phyloP scores from a whole-genome alignment of 176 grass and related monocot genomes.

The Pontederia crassipes region DNA sequence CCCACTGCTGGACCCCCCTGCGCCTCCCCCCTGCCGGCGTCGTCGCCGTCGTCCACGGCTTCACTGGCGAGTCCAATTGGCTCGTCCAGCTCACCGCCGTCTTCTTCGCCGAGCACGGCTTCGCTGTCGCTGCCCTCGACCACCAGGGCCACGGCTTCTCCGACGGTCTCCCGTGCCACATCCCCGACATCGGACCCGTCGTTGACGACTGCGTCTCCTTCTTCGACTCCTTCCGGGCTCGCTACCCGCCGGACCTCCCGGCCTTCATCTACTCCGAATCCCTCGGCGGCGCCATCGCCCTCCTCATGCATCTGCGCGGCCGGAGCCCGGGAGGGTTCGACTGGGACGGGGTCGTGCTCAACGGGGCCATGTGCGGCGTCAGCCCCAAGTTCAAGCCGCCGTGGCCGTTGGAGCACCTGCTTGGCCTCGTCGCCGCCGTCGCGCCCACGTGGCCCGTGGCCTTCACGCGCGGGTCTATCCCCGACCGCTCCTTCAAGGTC shows the following conservation, averaged over 20 bases:
- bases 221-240: conserved; percentile 65
- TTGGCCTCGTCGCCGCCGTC: conserved; percentile 33
- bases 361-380: conserved; percentile 84
- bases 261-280: conserved; percentile 90
- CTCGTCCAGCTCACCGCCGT: conserved; percentile 57
- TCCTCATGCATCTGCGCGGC: conserved; percentile 54
- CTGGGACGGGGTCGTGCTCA: conserved; percentile 62
- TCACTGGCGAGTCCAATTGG: conserved; percentile 77
- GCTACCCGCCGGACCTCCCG: conserved; percentile 50
- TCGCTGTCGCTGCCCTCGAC: conserved; percentile 66
- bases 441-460: conserved; percentile 65
- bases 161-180: conserved; percentile 42
- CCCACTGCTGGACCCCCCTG: conserved; percentile 55
- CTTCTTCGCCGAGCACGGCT: conserved; percentile 58
- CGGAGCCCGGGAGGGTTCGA: conserved; percentile 2
- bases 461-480: conserved; percentile 55
- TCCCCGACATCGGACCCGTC: conserved; percentile 58
- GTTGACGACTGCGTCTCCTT: conserved; percentile 78
- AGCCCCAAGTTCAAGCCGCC: conserved; percentile 77
- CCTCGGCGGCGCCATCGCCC: conserved; percentile 70
- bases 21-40: conserved; percentile 21
- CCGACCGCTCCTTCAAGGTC: conserved; percentile 67
- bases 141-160: conserved; percentile 92
- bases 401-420: conserved; percentile 74
- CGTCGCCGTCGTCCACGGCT: conserved; percentile 57